Evolutionary conservation across 768 basidiomycete species (phyloP).

Genomic region (Agaricus subrufescens): DNA sequence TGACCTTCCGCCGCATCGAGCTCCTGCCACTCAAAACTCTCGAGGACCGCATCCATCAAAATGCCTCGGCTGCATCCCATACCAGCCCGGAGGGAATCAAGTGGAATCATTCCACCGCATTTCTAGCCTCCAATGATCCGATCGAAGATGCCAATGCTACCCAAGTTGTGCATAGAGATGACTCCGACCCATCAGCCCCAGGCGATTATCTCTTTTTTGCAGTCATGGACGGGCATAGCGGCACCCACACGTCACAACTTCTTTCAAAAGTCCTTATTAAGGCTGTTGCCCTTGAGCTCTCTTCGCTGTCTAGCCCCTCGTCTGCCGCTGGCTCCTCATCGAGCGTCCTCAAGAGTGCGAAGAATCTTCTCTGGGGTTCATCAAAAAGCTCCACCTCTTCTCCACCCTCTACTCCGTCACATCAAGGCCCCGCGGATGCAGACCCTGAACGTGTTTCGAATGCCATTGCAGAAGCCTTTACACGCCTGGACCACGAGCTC

Average conservation of each 20-base stretch:
- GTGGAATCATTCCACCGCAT: conserved; percentile 79
- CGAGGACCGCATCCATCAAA: conserved; percentile 53
- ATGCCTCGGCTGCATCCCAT: conserved; percentile 42
- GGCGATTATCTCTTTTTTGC: conserved; percentile 83
- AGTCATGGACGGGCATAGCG: conserved; percentile 90
- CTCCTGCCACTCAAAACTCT: conserved; percentile 51
- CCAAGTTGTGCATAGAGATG: conserved; percentile 62
- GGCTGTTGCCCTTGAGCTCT: conserved; percentile 75
- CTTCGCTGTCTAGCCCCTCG: conserved; percentile 35
- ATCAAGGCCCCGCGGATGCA: conserved; percentile 21
- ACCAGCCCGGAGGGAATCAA: conserved; percentile 48
- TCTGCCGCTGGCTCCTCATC: conserved; percentile 16
- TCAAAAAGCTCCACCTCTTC: conserved; percentile 33
- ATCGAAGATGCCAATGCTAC: conserved; percentile 86
- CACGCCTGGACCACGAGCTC: conserved; percentile 81
- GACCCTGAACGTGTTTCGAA: conserved; percentile 52
- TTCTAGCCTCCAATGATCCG: conserved; percentile 80
- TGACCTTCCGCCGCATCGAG: conserved; percentile 47
- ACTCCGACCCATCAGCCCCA: conserved; percentile 49
- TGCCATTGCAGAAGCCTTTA: conserved; percentile 76
- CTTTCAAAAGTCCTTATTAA: conserved; percentile 83
- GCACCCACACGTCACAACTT: conserved; percentile 77
- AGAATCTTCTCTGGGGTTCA: conserved; percentile 17
- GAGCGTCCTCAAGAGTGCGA: conserved; percentile 16
- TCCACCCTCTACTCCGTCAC: conserved; percentile 21